phyloP scores from a whole-genome alignment of 495 filamentous ascomycete species.

The Daldinia childiae region DNA sequence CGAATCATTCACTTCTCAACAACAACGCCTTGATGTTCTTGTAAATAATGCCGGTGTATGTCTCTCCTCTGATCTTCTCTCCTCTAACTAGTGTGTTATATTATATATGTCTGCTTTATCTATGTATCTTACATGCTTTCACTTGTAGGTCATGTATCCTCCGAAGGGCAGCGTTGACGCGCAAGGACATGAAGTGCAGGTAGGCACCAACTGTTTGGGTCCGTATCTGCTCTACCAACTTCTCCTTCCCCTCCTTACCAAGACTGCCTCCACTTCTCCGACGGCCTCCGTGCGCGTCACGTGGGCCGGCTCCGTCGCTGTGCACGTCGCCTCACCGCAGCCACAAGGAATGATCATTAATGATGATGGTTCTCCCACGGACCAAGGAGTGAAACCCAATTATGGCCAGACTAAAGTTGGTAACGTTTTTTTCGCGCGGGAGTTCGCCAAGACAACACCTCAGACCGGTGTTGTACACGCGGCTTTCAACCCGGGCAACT shows the following conservation, averaged over 20 bases:
- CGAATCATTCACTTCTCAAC: conserved; percentile 35
- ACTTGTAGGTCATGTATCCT: conserved; percentile 41
- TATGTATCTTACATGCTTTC: conserved; percentile 15
- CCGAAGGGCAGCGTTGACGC: conserved; percentile 37
- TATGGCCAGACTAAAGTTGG: conserved; percentile 55
- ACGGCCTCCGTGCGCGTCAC: conserved; percentile 52
- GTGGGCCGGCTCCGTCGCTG: conserved; percentile 51
- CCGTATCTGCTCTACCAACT: conserved; percentile 52
- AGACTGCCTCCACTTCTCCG: conserved; percentile 48
- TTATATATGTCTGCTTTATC: neutral
- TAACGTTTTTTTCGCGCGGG: conserved; percentile 44
- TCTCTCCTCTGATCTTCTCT: neutral
- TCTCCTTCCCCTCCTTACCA: conserved; percentile 56
- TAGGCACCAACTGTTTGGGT: conserved; percentile 53
- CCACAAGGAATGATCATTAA: conserved; percentile 44
- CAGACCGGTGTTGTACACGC: conserved; percentile 38
- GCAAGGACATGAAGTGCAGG: conserved; percentile 50
- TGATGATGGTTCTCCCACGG: conserved; percentile 42
- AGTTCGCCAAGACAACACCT: conserved; percentile 42
- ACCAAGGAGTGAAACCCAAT: conserved; percentile 10
- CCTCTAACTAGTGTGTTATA: neutral
- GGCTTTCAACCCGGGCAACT: conserved; percentile 55
- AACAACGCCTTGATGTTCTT: conserved; percentile 41
- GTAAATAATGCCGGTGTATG: conserved; percentile 52
- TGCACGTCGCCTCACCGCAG: conserved; percentile 40